Conservation (phyloP, 441 rosid species). For the Corymbia citriodora region DNA sequence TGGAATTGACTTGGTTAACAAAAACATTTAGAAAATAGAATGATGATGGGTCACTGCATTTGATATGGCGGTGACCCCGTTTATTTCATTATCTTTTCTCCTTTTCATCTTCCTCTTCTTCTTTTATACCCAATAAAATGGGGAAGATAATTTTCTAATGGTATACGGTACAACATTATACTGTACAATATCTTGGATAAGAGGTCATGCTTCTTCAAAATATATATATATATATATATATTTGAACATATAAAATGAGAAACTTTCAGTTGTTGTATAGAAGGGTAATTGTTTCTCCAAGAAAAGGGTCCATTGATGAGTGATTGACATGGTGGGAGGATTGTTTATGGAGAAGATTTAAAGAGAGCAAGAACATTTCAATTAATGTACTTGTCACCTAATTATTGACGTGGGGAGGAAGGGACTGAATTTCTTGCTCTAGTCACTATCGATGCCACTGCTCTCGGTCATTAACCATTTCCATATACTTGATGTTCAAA, state of each 20-base stretch:
- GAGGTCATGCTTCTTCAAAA: neutral
- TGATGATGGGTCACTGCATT: neutral
- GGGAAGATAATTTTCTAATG: neutral
- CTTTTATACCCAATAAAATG: neutral
- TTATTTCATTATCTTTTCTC: neutral
- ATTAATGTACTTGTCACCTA: neutral
- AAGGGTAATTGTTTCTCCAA: neutral
- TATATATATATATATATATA: too few relatives aligned
- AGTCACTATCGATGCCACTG: too few relatives aligned
- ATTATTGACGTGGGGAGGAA: too few relatives aligned
- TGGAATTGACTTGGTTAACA: neutral
- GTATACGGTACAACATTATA: neutral
- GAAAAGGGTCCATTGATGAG: neutral
- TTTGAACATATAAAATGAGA: neutral
- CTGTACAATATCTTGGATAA: neutral
- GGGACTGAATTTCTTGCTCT: too few relatives aligned
- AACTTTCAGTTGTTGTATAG: neutral
- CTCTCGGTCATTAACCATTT: too few relatives aligned
- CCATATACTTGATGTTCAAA: too few relatives aligned
- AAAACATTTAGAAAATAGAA: neutral
- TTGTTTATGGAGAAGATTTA: neutral
- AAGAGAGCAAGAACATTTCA: neutral
- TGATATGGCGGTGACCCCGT: neutral
- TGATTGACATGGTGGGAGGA: neutral
- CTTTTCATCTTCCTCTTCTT: neutral